Conservation (phyloP, 768 basidiomycete genomes). For the Roridomyces roridus region DNA sequence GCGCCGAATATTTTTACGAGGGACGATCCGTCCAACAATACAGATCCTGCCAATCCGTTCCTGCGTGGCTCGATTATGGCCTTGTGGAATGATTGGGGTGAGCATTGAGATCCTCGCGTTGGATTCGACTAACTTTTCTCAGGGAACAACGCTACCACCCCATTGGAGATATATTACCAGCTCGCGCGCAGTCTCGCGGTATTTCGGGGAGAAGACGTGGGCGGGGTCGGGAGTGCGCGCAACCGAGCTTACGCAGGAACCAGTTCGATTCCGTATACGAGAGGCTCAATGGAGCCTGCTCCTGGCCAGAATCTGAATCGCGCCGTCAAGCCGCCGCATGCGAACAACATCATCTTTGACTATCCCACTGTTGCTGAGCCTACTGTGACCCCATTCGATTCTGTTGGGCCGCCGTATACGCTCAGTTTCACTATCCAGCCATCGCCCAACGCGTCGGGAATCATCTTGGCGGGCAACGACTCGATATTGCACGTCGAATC, state of each 20-base stretch:
- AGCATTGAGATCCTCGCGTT: not conserved
- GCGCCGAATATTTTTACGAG: conserved; percentile 41
- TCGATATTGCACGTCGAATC: conserved; percentile 41
- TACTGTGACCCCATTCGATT: conserved; percentile 36
- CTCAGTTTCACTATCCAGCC: conserved; percentile 46
- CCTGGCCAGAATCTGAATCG: conserved; percentile 53
- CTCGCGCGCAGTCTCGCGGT: conserved; percentile 46
- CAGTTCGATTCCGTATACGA: conserved; percentile 45
- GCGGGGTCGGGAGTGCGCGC: conserved; percentile 43
- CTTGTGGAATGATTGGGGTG: conserved; percentile 50
- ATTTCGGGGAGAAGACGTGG: conserved; percentile 51
- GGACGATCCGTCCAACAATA: conserved; percentile 38
- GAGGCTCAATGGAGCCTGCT: conserved; percentile 41
- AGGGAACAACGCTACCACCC: conserved; percentile 49
- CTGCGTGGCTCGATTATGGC: conserved; percentile 43
- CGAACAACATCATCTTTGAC: conserved; percentile 36
- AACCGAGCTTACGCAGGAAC: conserved; percentile 37
- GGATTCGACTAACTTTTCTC: not conserved
- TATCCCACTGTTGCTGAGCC: conserved; percentile 28
- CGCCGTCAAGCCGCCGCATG: conserved; percentile 36
- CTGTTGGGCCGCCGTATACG: conserved; percentile 51
- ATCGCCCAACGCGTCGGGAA: conserved; percentile 12
- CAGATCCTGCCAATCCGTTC: conserved; percentile 29
- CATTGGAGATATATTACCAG: conserved; percentile 50
- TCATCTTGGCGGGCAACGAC: conserved; percentile 42